These are phyloP conservation scores for Fistulifera pelliculosa DNA, from an alignment of 108 stramenopile genomes.

Conservation along the genomic window DNA sequence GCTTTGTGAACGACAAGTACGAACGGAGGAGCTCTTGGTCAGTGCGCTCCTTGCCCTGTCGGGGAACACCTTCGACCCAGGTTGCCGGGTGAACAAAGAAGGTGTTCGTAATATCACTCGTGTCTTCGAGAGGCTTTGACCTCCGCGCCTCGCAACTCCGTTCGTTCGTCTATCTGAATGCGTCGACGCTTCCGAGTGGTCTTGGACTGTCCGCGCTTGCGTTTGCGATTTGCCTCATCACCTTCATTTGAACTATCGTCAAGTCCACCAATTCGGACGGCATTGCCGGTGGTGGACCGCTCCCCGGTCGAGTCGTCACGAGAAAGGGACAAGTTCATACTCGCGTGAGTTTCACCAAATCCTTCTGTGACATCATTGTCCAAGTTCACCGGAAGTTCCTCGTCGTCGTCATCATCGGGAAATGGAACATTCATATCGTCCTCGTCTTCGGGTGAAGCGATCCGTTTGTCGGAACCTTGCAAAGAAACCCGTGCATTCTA, in stretches of 20 bases:
- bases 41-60: slow-evolving; percentile 20
- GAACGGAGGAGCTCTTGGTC: slow-evolving; percentile 4
- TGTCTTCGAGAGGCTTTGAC: slow-evolving; percentile 68
- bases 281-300: slow-evolving; percentile 39
- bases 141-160: slow-evolving; percentile 63
- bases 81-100: slow-evolving; percentile 47
- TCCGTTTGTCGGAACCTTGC: no score
- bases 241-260: slow-evolving; percentile 28
- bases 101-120: slow-evolving; percentile 51
- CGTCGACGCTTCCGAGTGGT: slow-evolving; percentile 67
- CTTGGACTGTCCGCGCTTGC: slow-evolving; percentile 20
- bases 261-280: slow-evolving; percentile 22
- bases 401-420: slow-evolving; percentile 20
- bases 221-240: slow-evolving; percentile 15
- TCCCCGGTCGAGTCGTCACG: slow-evolving; percentile 8
- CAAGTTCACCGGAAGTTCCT: slow-evolving; percentile 6
- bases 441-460: neutral
- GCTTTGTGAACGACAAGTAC: slow-evolving; percentile 3
- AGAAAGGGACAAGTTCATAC: slow-evolving; percentile 7
- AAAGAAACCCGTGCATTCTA: no score
- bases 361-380: neutral
- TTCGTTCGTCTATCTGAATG: slow-evolving; percentile 74
- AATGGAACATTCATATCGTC: neutral
- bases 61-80: slow-evolving; percentile 21
- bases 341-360: slow-evolving; percentile 24